Evolutionary conservation across 768 basidiomycete genomes (phyloP).

Genomic region (Panellus pusillus): DNA sequence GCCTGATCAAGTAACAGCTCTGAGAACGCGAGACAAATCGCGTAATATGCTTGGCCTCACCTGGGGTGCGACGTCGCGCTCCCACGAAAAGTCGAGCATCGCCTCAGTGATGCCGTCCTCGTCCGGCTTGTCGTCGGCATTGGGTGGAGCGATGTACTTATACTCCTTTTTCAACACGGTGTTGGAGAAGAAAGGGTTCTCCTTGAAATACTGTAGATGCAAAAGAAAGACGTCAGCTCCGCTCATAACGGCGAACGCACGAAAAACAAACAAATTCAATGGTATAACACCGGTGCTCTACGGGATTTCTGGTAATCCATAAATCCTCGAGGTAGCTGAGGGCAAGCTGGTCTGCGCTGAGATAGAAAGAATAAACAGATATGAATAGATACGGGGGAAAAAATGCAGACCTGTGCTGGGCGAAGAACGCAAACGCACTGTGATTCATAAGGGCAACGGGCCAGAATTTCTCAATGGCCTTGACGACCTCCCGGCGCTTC

Average conservation of each 20-base stretch:
- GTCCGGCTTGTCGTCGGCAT: slow-evolving; percentile 59
- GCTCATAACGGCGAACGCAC: slow-evolving; percentile 5
- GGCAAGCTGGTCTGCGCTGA: slow-evolving; percentile 70
- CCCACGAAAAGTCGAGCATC: slow-evolving; percentile 82
- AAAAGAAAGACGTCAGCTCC: not conserved
- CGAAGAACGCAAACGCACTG: slow-evolving; percentile 57
- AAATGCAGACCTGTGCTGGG: slow-evolving; percentile 47
- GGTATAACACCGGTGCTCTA: slow-evolving; percentile 79
- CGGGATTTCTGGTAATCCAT: slow-evolving; percentile 73
- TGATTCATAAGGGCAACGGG: slow-evolving; percentile 82
- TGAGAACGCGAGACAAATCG: not conserved
- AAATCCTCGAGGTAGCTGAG: slow-evolving; percentile 83
- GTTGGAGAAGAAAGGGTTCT: slow-evolving; percentile 83
- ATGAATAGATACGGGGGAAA: too few species aligned
- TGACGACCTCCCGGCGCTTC: slow-evolving; percentile 65
- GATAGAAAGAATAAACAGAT: too few species aligned
- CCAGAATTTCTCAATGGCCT: slow-evolving; percentile 79
- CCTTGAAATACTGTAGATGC: slow-evolving; percentile 67
- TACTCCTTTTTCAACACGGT: slow-evolving; percentile 79
- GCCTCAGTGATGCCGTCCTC: slow-evolving; percentile 74
- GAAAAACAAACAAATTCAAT: slow-evolving; percentile 78
- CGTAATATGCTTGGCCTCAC: slow-evolving; percentile 39
- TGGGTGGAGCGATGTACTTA: slow-evolving; percentile 61
- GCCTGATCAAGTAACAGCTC: slow-evolving; percentile 37
- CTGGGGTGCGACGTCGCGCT: slow-evolving; percentile 65